Conservation (phyloP, 208 protist genomes). For the Jaenimonas drosophilae region DNA sequence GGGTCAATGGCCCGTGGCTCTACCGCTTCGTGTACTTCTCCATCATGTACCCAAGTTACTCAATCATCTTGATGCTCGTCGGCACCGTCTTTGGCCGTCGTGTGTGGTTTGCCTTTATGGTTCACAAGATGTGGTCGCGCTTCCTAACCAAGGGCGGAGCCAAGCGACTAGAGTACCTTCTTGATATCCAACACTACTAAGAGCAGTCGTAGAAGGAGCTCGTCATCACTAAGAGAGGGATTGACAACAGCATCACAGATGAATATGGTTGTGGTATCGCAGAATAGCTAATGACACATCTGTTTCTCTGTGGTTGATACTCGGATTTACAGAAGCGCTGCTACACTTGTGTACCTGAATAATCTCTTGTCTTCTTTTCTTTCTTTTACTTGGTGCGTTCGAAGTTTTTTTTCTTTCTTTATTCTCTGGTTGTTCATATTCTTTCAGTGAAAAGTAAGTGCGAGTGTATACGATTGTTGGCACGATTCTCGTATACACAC, state of each 20-base stretch:
- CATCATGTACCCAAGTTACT: slow-evolving; percentile 82
- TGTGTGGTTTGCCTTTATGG: slow-evolving; percentile 87
- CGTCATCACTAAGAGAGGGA: too few species aligned
- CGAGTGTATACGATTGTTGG: too few species aligned
- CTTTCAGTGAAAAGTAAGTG: too few species aligned
- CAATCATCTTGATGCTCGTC: slow-evolving; percentile 57
- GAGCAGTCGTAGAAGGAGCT: not conserved
- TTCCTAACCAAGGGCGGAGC: slow-evolving; percentile 49
- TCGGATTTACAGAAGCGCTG: too few species aligned
- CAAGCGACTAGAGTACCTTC: slow-evolving; percentile 34
- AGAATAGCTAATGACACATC: too few species aligned
- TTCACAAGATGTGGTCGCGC: slow-evolving; percentile 86
- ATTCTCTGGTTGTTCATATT: not conserved
- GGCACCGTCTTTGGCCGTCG: slow-evolving; percentile 68
- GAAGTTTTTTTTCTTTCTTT: slow-evolving; percentile 9
- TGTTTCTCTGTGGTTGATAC: too few species aligned
- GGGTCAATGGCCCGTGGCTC: slow-evolving; percentile 72
- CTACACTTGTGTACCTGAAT: too few species aligned
- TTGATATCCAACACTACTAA: slow-evolving; percentile 78
- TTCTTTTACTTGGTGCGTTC: not conserved
- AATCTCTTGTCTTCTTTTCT: slow-evolving; percentile 1
- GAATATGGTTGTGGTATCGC: too few species aligned
- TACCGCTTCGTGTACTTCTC: slow-evolving; percentile 67
- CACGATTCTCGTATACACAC: too few species aligned
- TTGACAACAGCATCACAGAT: too few species aligned